Evolutionary conservation across 305 asterid genomes (phyloP), one percentile per base, ranked within the genome.

Genomic region (Caryopteris hybrid): DNA sequence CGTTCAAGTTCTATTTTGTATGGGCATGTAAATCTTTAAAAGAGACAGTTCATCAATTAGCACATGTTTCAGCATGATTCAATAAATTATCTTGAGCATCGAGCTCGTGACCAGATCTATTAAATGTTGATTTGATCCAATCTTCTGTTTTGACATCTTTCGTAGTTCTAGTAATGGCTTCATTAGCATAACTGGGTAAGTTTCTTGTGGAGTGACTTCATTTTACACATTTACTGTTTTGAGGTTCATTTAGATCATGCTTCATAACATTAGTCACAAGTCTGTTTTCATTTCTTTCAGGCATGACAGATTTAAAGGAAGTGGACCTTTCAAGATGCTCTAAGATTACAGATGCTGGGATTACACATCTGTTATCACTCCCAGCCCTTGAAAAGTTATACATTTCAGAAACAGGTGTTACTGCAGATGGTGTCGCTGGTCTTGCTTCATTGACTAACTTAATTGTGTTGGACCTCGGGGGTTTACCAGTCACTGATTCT

Each of bases 351-450:
- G 91, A 94, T 83, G 80, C 79, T 61, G 99, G 96, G 78, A 70
- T 94, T 72, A 74, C 63, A 58, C 97, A 89, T 81, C 86, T 94
- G 52, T 68, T 80, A 48, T 81, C 95, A 47, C 78, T 89, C 76
- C 82, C 90, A 71, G 34, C 72, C 73, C 78, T 94, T 57, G 94
- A 86, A 78, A 91, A 84, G 78, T 83, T 94, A 72, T 76, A 86
- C 84, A 87, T 94, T 68, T 78, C 98, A 58, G 87, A 86, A 82
- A 94, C 99, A 55, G 81, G 89, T 52, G 96, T 91, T 45, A 86
- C 96, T 27, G 80, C 87, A 61, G 79, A 83, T 60, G 98, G 98
- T 23, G 83, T 89, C 36, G 47, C 31, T 10, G 61, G 66, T 70
- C 96, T 94, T 43, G 80, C 91, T 79, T 83, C 92, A 54, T 66